phyloP scores from a whole-genome alignment of 345 rosid genomes.

The Pistacia integerrima region DNA sequence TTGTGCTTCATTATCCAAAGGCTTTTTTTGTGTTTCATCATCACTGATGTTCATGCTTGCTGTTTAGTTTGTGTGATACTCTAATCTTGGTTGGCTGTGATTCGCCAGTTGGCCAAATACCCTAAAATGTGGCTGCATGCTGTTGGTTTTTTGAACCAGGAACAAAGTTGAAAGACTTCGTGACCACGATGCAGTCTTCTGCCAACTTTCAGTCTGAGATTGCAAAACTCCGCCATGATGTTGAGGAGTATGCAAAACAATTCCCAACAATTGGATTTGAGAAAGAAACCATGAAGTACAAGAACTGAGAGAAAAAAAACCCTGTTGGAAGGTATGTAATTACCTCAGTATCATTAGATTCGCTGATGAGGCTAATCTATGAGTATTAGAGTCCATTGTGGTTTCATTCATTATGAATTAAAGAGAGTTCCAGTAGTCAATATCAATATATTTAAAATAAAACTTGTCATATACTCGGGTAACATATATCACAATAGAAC shows the following conservation, averaged over 20 bases:
- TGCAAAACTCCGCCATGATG: slow-evolving; percentile 62
- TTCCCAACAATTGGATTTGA: slow-evolving; percentile 96
- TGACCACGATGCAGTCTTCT: slow-evolving; percentile 59
- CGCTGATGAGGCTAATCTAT: background rate
- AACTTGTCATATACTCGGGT: too few species aligned
- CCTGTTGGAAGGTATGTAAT: slow-evolving; percentile 16
- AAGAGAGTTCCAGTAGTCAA: too few species aligned
- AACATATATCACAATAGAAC: too few species aligned
- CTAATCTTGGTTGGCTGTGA: background rate
- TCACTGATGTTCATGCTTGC: background rate
- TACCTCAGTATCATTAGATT: background rate
- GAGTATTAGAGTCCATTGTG: background rate
- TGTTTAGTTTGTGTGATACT: background rate
- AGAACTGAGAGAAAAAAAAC: slow-evolving; percentile 51
- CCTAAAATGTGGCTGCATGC: slow-evolving; percentile 15
- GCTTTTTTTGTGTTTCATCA: background rate
- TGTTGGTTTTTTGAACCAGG: slow-evolving; percentile 48
- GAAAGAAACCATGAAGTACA: slow-evolving; percentile 96
- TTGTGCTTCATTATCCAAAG: background rate
- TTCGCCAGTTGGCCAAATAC: slow-evolving; percentile 3
- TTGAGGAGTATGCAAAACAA: slow-evolving; percentile 91
- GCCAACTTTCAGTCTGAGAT: slow-evolving; percentile 67
- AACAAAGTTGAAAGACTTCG: slow-evolving; percentile 87
- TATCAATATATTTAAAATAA: too few species aligned
- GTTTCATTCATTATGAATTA: background rate